Percentiles rank a stretch among this genome's conserved stretches.
phyloP scores from a whole-genome alignment of 306 rosid species.

The Inga leiocalycina region DNA sequence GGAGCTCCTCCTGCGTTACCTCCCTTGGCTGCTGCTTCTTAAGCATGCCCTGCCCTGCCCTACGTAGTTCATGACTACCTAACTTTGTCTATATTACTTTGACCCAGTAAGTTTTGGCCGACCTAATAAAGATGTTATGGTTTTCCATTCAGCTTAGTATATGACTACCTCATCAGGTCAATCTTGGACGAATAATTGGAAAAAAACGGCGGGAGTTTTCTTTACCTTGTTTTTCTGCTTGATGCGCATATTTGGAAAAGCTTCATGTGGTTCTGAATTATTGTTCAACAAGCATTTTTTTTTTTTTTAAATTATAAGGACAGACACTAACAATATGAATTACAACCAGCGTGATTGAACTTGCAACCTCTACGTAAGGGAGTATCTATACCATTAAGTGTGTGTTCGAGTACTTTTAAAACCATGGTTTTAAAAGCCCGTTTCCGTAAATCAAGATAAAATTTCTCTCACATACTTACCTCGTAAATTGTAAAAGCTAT shows the following conservation, averaged over 20 bases:
- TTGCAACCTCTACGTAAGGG: too few relatives aligned
- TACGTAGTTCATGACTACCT: slow-evolving; percentile 28
- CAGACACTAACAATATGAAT: too few relatives aligned
- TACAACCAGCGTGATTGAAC: too few relatives aligned
- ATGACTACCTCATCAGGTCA: background rate
- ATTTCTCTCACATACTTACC: too few relatives aligned
- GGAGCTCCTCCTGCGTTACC: slow-evolving; percentile 51
- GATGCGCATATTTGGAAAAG: background rate
- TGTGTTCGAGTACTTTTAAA: too few relatives aligned
- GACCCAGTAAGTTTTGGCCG: slow-evolving; percentile 43
- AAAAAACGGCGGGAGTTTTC: slow-evolving; percentile 24
- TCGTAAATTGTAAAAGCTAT: too few relatives aligned
- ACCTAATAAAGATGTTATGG: slow-evolving; percentile 27
- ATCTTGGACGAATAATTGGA: slow-evolving; percentile 22
- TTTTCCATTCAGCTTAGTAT: slow-evolving; percentile 15
- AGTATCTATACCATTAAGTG: too few relatives aligned
- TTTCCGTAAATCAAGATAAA: too few relatives aligned
- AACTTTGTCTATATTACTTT: slow-evolving; percentile 43
- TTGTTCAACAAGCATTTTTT: background rate
- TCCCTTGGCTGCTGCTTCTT: slow-evolving; percentile 70
- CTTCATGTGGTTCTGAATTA: background rate
- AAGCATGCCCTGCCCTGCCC: slow-evolving; percentile 39
- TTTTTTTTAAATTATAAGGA: too few relatives aligned
- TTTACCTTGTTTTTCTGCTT: slow-evolving; percentile 5
- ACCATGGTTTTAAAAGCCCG: too few relatives aligned